Evolutionary conservation across 2,329 filamentous ascomycete genomes (phyloP), one percentile per base, ranked within the genome.

Genomic region (Fusarium bactridioides): DNA sequence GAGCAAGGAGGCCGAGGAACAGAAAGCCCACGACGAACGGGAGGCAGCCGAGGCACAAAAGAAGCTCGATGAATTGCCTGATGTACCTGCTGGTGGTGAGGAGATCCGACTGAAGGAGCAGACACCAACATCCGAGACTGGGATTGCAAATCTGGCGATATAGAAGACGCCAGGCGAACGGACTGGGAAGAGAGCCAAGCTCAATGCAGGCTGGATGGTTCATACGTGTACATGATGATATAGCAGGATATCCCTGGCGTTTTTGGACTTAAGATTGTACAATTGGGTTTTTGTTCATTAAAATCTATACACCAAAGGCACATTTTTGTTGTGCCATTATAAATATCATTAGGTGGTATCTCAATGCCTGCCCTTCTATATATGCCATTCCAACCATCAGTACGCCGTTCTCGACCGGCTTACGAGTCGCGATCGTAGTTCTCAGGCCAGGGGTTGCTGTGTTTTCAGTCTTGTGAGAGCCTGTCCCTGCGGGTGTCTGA

Each of bases 41-140:
- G 84, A 80, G 63, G 83, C 84, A 37, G 84, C 82, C 41, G 82
- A 86, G 67, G 84, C 86, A 44, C 87, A 87, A 61, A 83, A 85
- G 74, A 86, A 84, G 69, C 80, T 92, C 37, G 86, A 88, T 45
- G 84, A 86, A 65, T 77, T 87, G 53, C 85, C 85, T 40, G 79
- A 81, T 10, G 78, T 83, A 21, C 83, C 83, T 11, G 62, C 69
- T 8, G 75, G 80, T 7, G 73, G 81, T 35, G 81, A 84, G 56
- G 79, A 79, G 37, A 78, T 82, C 61, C 70, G 74, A 37, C 77
- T 75, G 51, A 76, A 77, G 59, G 70, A 74, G 57, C 65, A 61
- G 50, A 79, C 78, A 25, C 79, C 80, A 12, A 82, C 83, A 40
- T 79, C 81, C 61, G 81, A 83, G 56, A 82, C 82, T 37, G 82